Base-by-base conservation (phyloP, 257 asterid genomes). In the Solanum medicagineum region DNA sequence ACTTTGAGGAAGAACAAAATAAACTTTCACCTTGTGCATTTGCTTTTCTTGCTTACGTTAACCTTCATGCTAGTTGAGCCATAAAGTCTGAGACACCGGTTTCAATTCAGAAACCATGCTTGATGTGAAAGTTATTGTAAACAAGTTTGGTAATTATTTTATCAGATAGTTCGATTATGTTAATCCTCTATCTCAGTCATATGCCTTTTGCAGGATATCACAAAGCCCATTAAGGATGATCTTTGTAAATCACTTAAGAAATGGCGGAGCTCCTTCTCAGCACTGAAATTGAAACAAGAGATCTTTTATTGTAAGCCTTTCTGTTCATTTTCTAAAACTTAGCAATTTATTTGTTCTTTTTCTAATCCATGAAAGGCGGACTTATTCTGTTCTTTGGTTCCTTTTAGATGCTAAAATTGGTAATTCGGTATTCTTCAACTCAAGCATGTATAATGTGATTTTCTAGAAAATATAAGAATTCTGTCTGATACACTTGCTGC, bases 241-340 rank as follows among this genome's bases (percentile, higher is more conserved):
- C 87, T 91, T 19, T 96, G 98, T 87, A 92, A 85, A 88, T 87
- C 92, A 20, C 94, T 96, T 74, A 89, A 92, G 92, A 90, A 86
- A 86, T 94, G 99, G 98, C 92, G 96, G 69, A 86, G 70, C 88
- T 94, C 97, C 75, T 95, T 94, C 92, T 93, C 98, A 77, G 98
- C 97, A n/a, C 91, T 96, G 91, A 92, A 92, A 88, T 70, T 94
- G 89, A 96, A 95, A 87, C 97, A 96, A 87, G 98, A 96, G 86
- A 93, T 96, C 89, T 93, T 96, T 75, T 94, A 93, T 86, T 94
- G 99, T 96, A 92, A 81, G 98, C 87, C 68, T n/a, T 57, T 22
- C 59, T 74, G 29, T 51, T 82, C 54, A 24, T 81, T 85, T 83
- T 63, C n/a, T 36, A 40, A 84, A 84, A 69, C 10, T 14, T 51